These are phyloP conservation scores for Aphanocladium album DNA, from an alignment of 2,329 filamentous ascomycete genomes.

Conservation along the genomic window DNA sequence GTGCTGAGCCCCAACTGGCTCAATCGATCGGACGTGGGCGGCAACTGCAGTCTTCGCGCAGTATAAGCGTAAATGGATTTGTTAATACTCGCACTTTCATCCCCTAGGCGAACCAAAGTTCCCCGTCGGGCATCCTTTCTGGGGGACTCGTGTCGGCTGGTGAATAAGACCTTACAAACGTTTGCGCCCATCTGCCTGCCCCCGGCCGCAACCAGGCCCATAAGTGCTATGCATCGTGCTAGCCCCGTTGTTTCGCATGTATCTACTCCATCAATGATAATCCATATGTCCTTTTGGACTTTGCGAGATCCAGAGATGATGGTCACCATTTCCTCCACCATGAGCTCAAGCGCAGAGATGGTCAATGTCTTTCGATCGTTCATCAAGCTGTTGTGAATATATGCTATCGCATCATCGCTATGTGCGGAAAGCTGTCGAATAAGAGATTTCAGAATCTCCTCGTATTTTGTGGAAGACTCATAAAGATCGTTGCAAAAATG, in stretches of 20 bases:
- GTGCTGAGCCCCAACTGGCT: neutral
- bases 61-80: neutral
- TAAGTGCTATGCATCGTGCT: neutral
- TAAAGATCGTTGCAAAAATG: conserved; percentile 33
- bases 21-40: neutral
- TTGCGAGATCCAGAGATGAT: neutral
- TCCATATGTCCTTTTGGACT: conserved; percentile 15
- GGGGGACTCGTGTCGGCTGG: neutral
- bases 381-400: neutral
- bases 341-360: neutral
- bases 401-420: conserved; percentile 20
- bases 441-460: conserved; percentile 27
- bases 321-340: neutral
- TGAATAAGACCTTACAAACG: neutral
- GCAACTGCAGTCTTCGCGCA: neutral
- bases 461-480: conserved; percentile 26
- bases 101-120: neutral
- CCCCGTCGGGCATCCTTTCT: neutral
- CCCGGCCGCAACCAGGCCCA: neutral
- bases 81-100: neutral
- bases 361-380: neutral
- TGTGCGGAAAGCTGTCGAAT: conserved; percentile 26
- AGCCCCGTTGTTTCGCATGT: conserved; percentile 18
- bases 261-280: conserved; percentile 27
- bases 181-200: too few species aligned